These are phyloP conservation scores for Cochlearia excelsa DNA, from an alignment of 345 rosid genomes.

Conservation along the genomic window DNA sequence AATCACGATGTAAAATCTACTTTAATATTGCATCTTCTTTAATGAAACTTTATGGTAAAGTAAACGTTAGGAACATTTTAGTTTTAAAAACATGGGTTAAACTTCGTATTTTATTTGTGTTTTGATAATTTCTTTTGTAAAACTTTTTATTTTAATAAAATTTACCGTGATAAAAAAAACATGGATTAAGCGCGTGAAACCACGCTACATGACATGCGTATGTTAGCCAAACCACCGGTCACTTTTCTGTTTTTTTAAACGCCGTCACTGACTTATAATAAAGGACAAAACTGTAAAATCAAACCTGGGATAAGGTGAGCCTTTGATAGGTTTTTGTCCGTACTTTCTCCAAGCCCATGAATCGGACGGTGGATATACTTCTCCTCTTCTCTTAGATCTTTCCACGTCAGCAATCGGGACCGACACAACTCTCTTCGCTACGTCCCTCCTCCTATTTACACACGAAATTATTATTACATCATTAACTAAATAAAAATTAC, in stretches of 20 bases:
- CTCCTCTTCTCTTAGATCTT: slow-evolving; percentile 53
- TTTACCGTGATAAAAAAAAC: background rate
- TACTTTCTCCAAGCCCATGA: slow-evolving; percentile 89
- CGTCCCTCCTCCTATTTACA: slow-evolving; percentile 38
- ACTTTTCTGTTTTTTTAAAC: background rate
- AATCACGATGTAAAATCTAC: slow-evolving; percentile 27
- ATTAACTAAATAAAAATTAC: background rate
- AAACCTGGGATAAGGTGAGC: slow-evolving; percentile 81
- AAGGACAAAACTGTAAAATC: slow-evolving; percentile 24
- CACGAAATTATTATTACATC: slow-evolving; percentile 15
- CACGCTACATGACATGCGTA: slow-evolving; percentile 18
- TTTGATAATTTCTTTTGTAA: too few relatives aligned
- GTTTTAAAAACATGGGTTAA: too few relatives aligned
- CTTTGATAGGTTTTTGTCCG: slow-evolving; percentile 85
- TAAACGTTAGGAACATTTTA: too few relatives aligned
- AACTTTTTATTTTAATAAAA: background rate
- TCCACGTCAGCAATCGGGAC: slow-evolving; percentile 62
- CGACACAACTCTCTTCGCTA: slow-evolving; percentile 61
- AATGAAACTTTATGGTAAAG: background rate
- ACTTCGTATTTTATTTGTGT: too few relatives aligned
- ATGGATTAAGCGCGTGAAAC: slow-evolving; percentile 22
- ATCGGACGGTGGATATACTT: slow-evolving; percentile 67
- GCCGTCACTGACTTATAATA: slow-evolving; percentile 1
- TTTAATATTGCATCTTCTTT: slow-evolving; percentile 26
- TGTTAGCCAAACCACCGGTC: slow-evolving; percentile 31